These are phyloP conservation scores for Effrenium voratum DNA, from an alignment of 73 alveolate species.

Conservation along the genomic window DNA sequence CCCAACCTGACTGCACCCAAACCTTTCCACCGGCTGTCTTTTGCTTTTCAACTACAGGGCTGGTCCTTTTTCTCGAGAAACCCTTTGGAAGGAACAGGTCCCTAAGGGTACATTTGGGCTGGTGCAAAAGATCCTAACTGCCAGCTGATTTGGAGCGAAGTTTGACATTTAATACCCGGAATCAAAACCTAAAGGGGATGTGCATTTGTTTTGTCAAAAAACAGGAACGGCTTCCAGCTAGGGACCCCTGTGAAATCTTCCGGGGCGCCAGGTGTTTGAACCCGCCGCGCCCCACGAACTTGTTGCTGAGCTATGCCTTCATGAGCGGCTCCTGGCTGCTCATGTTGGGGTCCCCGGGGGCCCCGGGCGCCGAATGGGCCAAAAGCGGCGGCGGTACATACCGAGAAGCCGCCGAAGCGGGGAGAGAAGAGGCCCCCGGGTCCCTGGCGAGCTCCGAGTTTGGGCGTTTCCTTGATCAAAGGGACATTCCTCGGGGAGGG, in stretches of 20 bases:
- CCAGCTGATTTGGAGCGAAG: too few relatives aligned
- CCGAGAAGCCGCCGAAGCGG: neutral
- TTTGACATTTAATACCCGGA: too few relatives aligned
- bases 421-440: neutral
- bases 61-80: too few relatives aligned
- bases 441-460: neutral
- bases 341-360: conserved; percentile 9
- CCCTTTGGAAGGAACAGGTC: too few relatives aligned
- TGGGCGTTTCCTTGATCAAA: neutral
- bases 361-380: neutral
- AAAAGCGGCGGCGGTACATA: neutral
- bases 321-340: conserved; percentile 60
- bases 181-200: too few relatives aligned
- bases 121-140: too few relatives aligned
- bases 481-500: too few relatives aligned
- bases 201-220: neutral
- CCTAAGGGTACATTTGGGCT: too few relatives aligned
- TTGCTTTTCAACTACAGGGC: too few relatives aligned
- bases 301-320: conserved; percentile 23
- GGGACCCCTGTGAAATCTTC: neutral
- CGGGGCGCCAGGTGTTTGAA: conserved; percentile 13
- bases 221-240: neutral
- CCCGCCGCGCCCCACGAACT: conserved; percentile 59
- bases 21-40: too few relatives aligned
- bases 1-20: too few relatives aligned